Evolutionary conservation across 208 protist genomes (phyloP), one percentile per base, ranked within the genome.

Genomic region (Leptomonas pyrrhocoris): DNA sequence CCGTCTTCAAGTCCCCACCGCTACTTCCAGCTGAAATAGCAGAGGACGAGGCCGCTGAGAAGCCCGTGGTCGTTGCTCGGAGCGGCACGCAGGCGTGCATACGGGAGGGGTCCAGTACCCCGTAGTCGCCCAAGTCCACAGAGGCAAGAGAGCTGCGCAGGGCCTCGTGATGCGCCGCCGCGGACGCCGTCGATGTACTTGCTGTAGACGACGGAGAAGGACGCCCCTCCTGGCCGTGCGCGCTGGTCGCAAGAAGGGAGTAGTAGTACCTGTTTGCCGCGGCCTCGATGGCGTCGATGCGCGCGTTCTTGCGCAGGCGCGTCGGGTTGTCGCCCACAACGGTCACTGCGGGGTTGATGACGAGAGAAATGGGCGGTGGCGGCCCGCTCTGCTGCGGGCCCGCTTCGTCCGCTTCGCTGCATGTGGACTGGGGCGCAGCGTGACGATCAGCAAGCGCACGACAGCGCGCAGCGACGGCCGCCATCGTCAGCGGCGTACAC

Each of bases 261-360:
- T 93, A 90, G 75, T 73, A 75, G 69, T 88, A 85, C 40, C 74
- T 62, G 51, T 85, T 75, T 25, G 77, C 71, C 0, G 71, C 74
- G 5, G 79, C 60, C 18, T 88, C 85, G 59, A 93, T 93, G 5
- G 72, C 77, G 49, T 90, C 88, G 27, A 93, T 68, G 25, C 88
- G 88, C 6, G 56, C 66, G 68, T 93, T 93, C 65, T 93, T 93
- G 54, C 80, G 66, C 8, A 55, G 54, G 5, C 88, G 84, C 28
- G 80, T 56, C 1, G 79, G 77, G 50, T 90, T 89, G 56, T 84
- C 64, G 8, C 67, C 66, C 23, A 68, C 8, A 0, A 59, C 50
- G 0, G 79, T 81, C 15, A 81, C 57, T 27, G 83, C 79, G 43
- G 88, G 84, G 46, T 81, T 88, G 34, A 90, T 77, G n/a, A 93